Conservation (phyloP, 192 early-diverging fungal genomes). For the Coemansia sp. region DNA sequence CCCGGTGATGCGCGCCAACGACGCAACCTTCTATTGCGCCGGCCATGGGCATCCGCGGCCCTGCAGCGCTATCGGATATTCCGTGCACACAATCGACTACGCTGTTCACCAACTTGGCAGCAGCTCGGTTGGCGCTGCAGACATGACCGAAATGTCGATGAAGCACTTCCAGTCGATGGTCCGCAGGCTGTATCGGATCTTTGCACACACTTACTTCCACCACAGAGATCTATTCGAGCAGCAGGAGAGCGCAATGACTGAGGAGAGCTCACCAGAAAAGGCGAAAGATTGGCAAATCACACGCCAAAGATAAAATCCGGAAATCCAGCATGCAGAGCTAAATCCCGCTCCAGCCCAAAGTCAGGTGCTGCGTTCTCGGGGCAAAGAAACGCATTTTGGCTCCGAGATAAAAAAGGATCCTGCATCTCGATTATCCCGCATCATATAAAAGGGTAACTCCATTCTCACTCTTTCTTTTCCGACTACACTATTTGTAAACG, state of each 20-base stretch:
- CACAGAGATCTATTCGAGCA: conserved; percentile 85
- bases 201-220: conserved; percentile 93
- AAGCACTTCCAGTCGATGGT: conserved; percentile 88
- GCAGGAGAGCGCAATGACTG: conserved; percentile 60
- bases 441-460: no score
- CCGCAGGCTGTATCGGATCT: conserved; percentile 92
- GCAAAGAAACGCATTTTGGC: no score
- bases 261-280: no score
- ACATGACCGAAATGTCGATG: conserved; percentile 58
- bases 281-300: conserved; percentile 2
- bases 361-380: no score
- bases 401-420: no score
- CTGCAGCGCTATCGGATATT: conserved; percentile 91
- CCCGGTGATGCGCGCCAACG: conserved; percentile 91
- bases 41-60: conserved; percentile 72
- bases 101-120: conserved; percentile 66
- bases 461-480: no score
- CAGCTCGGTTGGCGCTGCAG: conserved; percentile 33
- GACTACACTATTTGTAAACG: no score
- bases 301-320: not conserved
- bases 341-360: no score
- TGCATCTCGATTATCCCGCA: no score
- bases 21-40: conserved; percentile 91
- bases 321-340: no score
- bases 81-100: conserved; percentile 91